Conservation (phyloP, 257 asterid species). For the Solanum paucissectum region DNA sequence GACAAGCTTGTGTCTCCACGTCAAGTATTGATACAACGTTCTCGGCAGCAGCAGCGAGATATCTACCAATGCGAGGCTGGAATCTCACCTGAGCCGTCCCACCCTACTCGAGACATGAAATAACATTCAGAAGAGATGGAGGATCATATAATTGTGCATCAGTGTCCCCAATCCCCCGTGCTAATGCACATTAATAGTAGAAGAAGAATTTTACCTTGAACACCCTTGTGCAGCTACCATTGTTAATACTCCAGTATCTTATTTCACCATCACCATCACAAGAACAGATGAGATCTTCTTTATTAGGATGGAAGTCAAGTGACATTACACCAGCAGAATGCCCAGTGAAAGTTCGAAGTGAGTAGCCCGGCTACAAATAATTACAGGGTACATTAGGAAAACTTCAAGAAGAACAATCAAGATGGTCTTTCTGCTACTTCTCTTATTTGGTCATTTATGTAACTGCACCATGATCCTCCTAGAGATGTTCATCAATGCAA, state of each 20-base stretch:
- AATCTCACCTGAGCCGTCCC: conserved; percentile 85
- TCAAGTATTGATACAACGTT: conserved; percentile 80
- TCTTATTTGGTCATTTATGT: not conserved
- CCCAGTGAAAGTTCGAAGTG: conserved; percentile 80
- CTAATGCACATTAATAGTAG: not conserved
- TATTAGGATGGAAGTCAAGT: conserved; percentile 89
- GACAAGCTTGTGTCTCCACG: conserved; percentile 65
- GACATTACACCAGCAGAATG: conserved; percentile 88
- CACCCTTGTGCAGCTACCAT: conserved; percentile 62
- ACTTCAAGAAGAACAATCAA: not conserved
- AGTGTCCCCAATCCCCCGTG: not conserved
- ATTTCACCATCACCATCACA: conserved; percentile 95
- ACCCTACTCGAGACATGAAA: conserved; percentile 45
- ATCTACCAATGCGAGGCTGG: conserved; percentile 86
- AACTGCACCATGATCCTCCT: not conserved
- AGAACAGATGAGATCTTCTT: conserved; percentile 87
- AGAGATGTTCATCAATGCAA: not conserved
- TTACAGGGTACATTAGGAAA: not conserved
- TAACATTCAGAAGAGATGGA: not conserved
- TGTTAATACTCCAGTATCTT: conserved; percentile 77
- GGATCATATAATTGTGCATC: not conserved
- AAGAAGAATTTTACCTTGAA: conserved; percentile 46
- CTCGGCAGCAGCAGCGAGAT: conserved; percentile 94
- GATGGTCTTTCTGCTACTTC: not conserved
- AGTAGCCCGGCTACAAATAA: conserved; percentile 57